Percentiles rank a stretch among this genome's conserved stretches.
phyloP scores from a whole-genome alignment of 108 stramenopile species.

The Stephanodiscus minutulus region DNA sequence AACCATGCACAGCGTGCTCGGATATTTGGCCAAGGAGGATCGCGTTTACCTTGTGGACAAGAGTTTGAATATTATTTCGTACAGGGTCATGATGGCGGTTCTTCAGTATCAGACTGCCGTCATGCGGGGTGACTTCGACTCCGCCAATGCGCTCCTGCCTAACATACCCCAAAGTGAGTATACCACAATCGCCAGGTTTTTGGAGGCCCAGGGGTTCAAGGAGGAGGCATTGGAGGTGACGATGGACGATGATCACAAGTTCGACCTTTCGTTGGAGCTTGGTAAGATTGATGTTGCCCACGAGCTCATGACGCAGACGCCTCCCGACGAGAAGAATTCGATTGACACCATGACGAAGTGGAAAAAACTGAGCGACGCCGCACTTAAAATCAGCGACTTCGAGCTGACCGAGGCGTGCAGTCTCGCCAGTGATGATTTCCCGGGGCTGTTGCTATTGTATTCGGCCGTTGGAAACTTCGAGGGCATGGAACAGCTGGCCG shows the following conservation, averaged over 20 bases:
- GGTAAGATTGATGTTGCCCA: constrained; percentile 90
- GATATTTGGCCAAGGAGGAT: constrained; percentile 98
- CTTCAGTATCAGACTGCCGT: constrained; percentile 99
- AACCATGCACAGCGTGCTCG: constrained; percentile 87
- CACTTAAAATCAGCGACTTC: constrained; percentile 91
- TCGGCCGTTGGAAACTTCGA: constrained; percentile 89
- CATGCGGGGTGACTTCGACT: constrained; percentile 97
- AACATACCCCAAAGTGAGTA: constrained; percentile 91
- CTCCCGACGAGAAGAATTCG: constrained; percentile 86
- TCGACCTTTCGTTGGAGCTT: constrained; percentile 96
- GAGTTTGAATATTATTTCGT: constrained; percentile 88
- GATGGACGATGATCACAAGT: constrained; percentile 94
- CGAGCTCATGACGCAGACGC: constrained; percentile 79
- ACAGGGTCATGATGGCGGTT: constrained; percentile 89
- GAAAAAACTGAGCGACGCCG: constrained; percentile 97
- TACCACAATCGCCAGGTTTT: constrained; percentile 94
- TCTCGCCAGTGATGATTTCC: constrained; percentile 86
- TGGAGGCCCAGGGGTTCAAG: constrained; percentile 99
- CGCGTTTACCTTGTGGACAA: constrained; percentile 97
- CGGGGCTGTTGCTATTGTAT: constrained; percentile 94
- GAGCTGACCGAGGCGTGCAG: constrained; percentile 93
- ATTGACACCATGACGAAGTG: constrained; percentile 96
- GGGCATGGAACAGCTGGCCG: constrained; percentile 90
- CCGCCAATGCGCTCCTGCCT: constrained; percentile 94
- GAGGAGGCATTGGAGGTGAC: constrained; percentile 97